These are phyloP conservation scores for Pseudopithomyces chartarum DNA, from an alignment of 2,329 filamentous ascomycete genomes.

Conservation along the genomic window DNA sequence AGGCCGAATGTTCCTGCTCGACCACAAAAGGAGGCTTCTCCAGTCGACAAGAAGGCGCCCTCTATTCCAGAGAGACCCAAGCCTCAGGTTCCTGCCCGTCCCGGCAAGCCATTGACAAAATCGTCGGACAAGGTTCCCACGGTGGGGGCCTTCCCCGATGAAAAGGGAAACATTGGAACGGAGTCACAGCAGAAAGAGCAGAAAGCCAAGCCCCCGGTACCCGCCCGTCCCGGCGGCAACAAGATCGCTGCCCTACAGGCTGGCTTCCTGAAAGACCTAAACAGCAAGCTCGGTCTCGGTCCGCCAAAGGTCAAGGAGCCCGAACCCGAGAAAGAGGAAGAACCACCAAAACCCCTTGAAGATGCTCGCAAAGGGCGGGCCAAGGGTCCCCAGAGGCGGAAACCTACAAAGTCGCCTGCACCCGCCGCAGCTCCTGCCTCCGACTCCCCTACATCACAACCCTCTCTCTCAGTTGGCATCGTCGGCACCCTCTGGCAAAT, in stretches of 20 bases:
- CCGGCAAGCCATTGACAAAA: conserved; percentile 57
- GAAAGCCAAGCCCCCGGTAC: conserved; percentile 84
- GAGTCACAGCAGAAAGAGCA: conserved; percentile 60
- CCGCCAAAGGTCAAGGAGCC: conserved; percentile 81
- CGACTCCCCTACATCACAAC: conserved; percentile 42
- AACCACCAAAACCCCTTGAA: conserved; percentile 76
- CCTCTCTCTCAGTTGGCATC: conserved; percentile 30
- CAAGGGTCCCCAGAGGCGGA: conserved; percentile 81
- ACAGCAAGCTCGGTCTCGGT: conserved; percentile 84
- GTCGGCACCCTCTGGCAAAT: conserved; percentile 44
- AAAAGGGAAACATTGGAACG: conserved; percentile 30
- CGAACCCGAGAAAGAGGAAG: conserved; percentile 57
- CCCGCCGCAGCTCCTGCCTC: conserved; percentile 44
- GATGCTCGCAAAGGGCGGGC: conserved; percentile 92
- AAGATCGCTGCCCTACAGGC: conserved; percentile 93
- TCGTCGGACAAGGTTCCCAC: conserved; percentile 46
- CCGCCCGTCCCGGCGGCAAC: conserved; percentile 74
- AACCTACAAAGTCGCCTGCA: conserved; percentile 64
- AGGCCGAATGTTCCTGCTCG: conserved; percentile 40
- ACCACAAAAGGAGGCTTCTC: conserved; percentile 48
- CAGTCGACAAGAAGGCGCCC: conserved; percentile 58
- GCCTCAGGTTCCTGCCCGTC: conserved; percentile 66
- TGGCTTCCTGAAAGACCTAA: conserved; percentile 90
- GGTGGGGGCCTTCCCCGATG: conserved; percentile 13
- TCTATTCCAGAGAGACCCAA: conserved; percentile 64